Base-by-base conservation (phyloP, 768 basidiomycete genomes). In the Wakefieldia striispora region DNA sequence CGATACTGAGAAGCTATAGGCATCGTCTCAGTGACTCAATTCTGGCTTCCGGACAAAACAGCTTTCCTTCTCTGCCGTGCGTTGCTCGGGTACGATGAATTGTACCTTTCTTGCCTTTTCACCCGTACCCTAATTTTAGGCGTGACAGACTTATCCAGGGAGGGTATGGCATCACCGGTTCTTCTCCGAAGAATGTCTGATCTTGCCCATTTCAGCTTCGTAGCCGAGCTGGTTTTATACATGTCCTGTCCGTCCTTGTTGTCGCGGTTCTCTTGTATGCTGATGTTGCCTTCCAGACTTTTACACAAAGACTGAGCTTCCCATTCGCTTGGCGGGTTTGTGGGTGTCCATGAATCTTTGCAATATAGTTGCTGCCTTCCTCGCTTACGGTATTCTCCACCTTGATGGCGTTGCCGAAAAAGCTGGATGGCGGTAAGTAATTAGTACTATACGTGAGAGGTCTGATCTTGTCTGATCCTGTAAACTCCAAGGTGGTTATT, bases 321-420 rank as follows among this genome's bases (percentile, higher is more conserved):
- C 59, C 11, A 43, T 61, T 7, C 77, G 86, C 19, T 71, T 88
- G 10, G 83, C 82, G 1, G 81, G 75, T 55, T 86, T 87, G 71
- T 88, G 83, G 84, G 71, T 79, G 24, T 80, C 81, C 4, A 78
- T 78, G 61, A 81, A 84, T 46, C 47, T 76, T 1, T 71, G 78
- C 3, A 64, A 76, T 38, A 80, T 88, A 44, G 53, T 82, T 17
- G 74, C 78, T 43, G 78, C 80, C 2, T 87, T 90, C 63, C 60
- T 87, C 8, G 86, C 82, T 0, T 81, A 80, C 0, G 84, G 83
- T 5, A 79, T 86, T 16, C 67, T 86, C 9, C 50, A 43, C 19
- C 51, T 58, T 4, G n/a, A 45, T 8, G 51, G 43, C 31, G 26
- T 58, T 21, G 8, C 23, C 1, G 56, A 56, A 9, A 38, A 39